Base-by-base conservation (phyloP, 2,329 filamentous ascomycete genomes). In the Colletotrichum siamense region DNA sequence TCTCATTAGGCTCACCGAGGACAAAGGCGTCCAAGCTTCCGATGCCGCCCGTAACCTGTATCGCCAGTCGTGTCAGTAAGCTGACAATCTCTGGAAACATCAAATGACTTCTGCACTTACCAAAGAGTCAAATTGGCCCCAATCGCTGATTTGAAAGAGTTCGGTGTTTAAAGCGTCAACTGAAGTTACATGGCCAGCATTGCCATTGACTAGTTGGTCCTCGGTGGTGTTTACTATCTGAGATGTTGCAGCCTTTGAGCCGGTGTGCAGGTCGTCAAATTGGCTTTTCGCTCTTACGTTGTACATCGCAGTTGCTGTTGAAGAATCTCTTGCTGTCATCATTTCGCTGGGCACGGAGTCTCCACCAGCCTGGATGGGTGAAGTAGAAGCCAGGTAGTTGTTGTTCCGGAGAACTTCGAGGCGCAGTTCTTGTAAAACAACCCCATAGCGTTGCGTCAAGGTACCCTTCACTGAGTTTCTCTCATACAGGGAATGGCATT, bases 401-500 rank as follows among this genome's bases (percentile, higher is more conserved):
- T 81, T 82, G n/a, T 81, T 75, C 1, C 80, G 78, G 5, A 82
- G 52, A 0, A 81, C 70, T 55, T 83, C 82, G 3, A 80, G 64
- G 3, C 81, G 79, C 15, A 82, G 65, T 61, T 87, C 85, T 34
- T 87, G 82, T 0, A 88, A 78, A 2, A 88, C 85, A 12, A 87
- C 80, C 1, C 83, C 83, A 62, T 87, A 88, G 30, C 87, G 79
- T 44, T 86, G 81, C 2, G 83, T 81, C n/a, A 87, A 80, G 0
- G 86, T 87, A 0, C 84, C 84, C 7, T 81, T 80, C 3, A 81
- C 82, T 1, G 84, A 85, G 62, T 85, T 84, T 3, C 78, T 79
- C 1, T 83, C 80, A 13, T 88, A 83, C 44, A 87, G 83, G 0
- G 78, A 67, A 59, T 88, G 87, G 36, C 86, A 88, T 55, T 81